Base-by-base conservation (phyloP, 2,329 filamentous ascomycete genomes). In the Fusarium sp. region DNA sequence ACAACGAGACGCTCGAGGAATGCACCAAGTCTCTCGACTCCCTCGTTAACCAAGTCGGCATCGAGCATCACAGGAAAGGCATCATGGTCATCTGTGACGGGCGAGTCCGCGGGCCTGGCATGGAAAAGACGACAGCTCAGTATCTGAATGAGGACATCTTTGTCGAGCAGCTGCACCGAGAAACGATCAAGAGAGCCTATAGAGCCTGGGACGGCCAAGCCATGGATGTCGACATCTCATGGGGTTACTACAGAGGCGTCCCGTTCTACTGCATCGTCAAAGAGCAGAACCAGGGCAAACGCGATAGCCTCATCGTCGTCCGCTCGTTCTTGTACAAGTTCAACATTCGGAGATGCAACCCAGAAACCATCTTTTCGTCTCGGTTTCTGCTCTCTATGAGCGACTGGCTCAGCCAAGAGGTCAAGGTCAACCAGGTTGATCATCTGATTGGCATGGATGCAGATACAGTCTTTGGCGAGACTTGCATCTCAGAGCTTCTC, bases 201-300 rank as follows among this genome's bases (percentile, higher is more conserved):
- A 68, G 70, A 29, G 76, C 73, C 3, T 77, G 76, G 71, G 75
- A 78, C 44, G 73, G 74, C 6, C 68, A 71, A 35, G 65, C 61
- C 27, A 77, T 78, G 75, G 73, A 76, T 50, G 66, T 77, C 21
- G 72, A 74, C 43, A 65, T 77, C 33, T 68, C 73, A 10, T 72
- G 65, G 39, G 78, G 78, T 1, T 67, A 66, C 21, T 79, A 78
- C 61, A 75, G 73, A 53, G 76, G 76, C 14, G 57, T 79, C 1
- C 77, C 77, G 0, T 79, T 73, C 62, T 70, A 76, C 52, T 77
- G 76, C 62, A 75, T 79, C 49, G 71, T 78, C 66, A 79, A 79
- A 67, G 72, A 76, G 48, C 72, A 76, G 62, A 79, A 79, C 56
- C 75, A 77, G 49, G 77, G 77, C 39, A 80, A 79, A 66, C 71